These are phyloP conservation scores for Edaphochlamys debaryana DNA, from an alignment of 139 green algal species.

Conservation along the genomic window DNA sequence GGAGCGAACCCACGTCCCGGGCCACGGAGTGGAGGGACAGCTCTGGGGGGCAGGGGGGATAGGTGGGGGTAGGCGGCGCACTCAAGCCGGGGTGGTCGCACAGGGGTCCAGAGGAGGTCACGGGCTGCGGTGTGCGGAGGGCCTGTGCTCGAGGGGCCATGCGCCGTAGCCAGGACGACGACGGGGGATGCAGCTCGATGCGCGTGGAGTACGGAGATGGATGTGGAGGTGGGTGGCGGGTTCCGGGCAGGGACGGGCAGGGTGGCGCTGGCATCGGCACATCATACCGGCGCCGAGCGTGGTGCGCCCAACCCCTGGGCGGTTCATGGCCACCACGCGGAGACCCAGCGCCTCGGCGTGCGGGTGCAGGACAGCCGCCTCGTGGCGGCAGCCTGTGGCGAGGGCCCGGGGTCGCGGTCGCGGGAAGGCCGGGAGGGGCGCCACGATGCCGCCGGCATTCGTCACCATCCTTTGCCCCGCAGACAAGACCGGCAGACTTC, in stretches of 20 bases:
- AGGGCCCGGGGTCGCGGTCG: not conserved
- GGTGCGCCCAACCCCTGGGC: slow-evolving; percentile 3
- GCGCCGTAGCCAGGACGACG: not conserved
- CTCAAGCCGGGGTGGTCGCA: too few relatives aligned
- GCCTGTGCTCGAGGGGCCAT: too few relatives aligned
- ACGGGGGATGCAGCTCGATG: too few relatives aligned
- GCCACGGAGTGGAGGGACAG: not conserved
- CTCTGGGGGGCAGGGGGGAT: not conserved
- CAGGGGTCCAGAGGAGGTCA: too few relatives aligned
- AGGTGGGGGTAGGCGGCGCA: too few relatives aligned
- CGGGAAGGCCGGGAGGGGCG: too few relatives aligned
- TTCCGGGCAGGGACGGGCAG: too few relatives aligned
- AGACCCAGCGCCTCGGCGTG: not conserved
- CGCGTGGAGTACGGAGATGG: too few relatives aligned
- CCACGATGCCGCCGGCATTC: too few relatives aligned
- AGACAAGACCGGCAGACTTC: not conserved
- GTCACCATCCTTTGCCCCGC: not conserved
- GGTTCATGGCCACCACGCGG: not conserved
- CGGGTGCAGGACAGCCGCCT: slow-evolving; percentile 11
- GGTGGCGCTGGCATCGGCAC: not conserved
- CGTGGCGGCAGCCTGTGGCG: slow-evolving; percentile 10
- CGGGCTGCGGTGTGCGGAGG: not conserved
- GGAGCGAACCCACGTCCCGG: slow-evolving; percentile 5
- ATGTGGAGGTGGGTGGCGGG: too few relatives aligned
- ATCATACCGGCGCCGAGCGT: not conserved